Base-by-base conservation (phyloP, 2,329 filamentous ascomycete genomes). In the Ambrosiella cleistominuta region DNA sequence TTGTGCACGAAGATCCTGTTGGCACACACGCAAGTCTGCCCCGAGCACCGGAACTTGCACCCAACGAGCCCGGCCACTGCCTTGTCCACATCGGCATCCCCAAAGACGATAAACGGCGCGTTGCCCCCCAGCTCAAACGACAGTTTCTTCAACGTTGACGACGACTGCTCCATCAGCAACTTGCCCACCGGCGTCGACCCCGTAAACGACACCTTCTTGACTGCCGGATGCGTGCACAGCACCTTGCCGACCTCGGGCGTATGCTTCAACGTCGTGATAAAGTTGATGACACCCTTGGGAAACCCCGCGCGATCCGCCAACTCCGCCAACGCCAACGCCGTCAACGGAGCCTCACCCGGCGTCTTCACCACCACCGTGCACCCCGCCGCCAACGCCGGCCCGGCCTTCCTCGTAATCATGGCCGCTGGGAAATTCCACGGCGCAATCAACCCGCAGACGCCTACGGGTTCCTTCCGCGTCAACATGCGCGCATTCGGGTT, bases 321-420 rank as follows among this genome's bases (percentile, higher is more conserved):
- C 70, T 95, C 89, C 1, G 86, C 86, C 36, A 95, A 70, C 1
- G 90, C 90, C 52, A 94, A 82, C 1, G 88, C 81, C 19, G 88
- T 94, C 67, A 91, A 88, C 0, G 90, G 90, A 3, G 90, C 95
- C 73, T 95, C 90, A 42, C 85, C 83, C 1, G 90, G 88, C 40
- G 88, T 85, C 71, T 96, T 96, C 62, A 82, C 82, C 1, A 96
- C 88, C 76, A 87, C 79, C 2, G 83, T 86, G 68, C 84, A 87
- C 40, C 84, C 84, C 36, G 83, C 83, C 39, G 84, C 84, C 45
- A 88, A 72, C 13, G 77, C 79, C 7, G 79, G 70, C 3, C 70
- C 71, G 37, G 69, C 68, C 61, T 75, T 74, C 36, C 72, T 67
- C 9, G 71, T 71, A 54, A 77, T 72, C 76, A 78, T 78, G 19